Conservation (phyloP, 2,329 filamentous ascomycete species). For the Ciborinia camelliae region DNA sequence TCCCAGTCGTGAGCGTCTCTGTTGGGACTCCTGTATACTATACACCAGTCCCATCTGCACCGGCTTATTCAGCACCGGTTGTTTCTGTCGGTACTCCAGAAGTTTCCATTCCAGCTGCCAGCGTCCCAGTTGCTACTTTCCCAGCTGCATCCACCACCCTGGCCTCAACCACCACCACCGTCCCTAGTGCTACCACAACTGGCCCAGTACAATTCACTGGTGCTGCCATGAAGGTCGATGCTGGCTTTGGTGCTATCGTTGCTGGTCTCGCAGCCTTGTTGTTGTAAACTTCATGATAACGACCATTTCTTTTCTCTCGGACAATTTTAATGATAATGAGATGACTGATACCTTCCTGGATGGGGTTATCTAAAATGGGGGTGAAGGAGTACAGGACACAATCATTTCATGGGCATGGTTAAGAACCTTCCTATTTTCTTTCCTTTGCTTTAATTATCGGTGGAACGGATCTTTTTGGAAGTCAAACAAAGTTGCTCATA, state of each 20-base stretch:
- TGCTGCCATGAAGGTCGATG: slow-evolving; percentile 25
- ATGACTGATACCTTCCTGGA: slow-evolving; percentile 22
- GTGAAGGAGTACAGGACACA: slow-evolving; percentile 24
- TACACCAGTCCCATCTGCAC: background rate
- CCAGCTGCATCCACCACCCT: slow-evolving; percentile 2
- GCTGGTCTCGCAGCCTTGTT: slow-evolving; percentile 31
- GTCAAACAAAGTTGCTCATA: slow-evolving; percentile 26
- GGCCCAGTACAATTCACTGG: slow-evolving; percentile 24
- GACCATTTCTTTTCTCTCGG: slow-evolving; percentile 14
- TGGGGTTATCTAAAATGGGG: slow-evolving; percentile 9
- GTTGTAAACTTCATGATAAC: slow-evolving; percentile 26
- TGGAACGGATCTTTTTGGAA: slow-evolving; percentile 27
- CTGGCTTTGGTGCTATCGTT: slow-evolving; percentile 29
- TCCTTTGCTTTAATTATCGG: slow-evolving; percentile 7
- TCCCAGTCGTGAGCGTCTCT: slow-evolving; percentile 23
- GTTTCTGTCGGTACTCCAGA: background rate
- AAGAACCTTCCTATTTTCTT: slow-evolving; percentile 17
- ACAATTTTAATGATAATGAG: slow-evolving; percentile 22
- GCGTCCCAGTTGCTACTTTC: slow-evolving; percentile 11
- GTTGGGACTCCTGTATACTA: slow-evolving; percentile 9
- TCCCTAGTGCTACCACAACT: slow-evolving; percentile 18
- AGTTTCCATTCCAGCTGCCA: background rate
- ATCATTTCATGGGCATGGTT: slow-evolving; percentile 23
- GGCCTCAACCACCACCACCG: background rate
- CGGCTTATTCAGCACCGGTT: background rate